Percentiles rank a stretch among this genome's conserved stretches.
Conservation (phyloP, 2,329 filamentous ascomycete species). For the Talaromyces sp. region DNA sequence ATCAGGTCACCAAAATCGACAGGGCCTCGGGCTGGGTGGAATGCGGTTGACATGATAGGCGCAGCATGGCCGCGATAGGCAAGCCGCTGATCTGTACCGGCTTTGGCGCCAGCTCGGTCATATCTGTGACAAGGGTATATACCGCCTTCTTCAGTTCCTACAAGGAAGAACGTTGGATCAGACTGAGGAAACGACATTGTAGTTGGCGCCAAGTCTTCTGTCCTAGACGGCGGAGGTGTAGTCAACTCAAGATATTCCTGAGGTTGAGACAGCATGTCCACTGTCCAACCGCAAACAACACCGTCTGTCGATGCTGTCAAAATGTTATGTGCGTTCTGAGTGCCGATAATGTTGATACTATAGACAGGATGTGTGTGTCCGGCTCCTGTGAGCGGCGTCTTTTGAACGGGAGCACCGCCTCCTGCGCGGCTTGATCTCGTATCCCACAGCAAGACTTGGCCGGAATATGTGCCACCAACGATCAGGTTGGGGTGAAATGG, state of each 20-base stretch:
- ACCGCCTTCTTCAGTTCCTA: conserved; percentile 91
- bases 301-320: conserved; percentile 95
- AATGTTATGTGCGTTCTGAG: conserved; percentile 98
- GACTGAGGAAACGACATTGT: conserved; percentile 92
- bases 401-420: conserved; percentile 70
- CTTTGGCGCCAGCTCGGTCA: conserved; percentile 93
- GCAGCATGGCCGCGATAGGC: conserved; percentile 86
- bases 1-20: conserved; percentile 93
- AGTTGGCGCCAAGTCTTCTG: conserved; percentile 90
- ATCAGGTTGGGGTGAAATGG: conserved; percentile 96
- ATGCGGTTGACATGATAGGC: conserved; percentile 92
- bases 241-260: conserved; percentile 88
- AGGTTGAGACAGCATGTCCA: conserved; percentile 95
- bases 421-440: conserved; percentile 75
- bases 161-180: conserved; percentile 95
- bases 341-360: conserved; percentile 89
- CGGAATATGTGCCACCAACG: conserved; percentile 91
- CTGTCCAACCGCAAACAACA: conserved; percentile 93
- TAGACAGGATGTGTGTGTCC: conserved; percentile 97
- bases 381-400: conserved; percentile 89
- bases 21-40: conserved; percentile 86
- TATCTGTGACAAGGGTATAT: conserved; percentile 97
- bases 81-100: conserved; percentile 83
- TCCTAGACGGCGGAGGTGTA: conserved; percentile 78
- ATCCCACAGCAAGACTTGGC: conserved; percentile 95